phyloP scores from a whole-genome alignment of 2,329 filamentous ascomycete genomes.

The Diaporthe nobilis region DNA sequence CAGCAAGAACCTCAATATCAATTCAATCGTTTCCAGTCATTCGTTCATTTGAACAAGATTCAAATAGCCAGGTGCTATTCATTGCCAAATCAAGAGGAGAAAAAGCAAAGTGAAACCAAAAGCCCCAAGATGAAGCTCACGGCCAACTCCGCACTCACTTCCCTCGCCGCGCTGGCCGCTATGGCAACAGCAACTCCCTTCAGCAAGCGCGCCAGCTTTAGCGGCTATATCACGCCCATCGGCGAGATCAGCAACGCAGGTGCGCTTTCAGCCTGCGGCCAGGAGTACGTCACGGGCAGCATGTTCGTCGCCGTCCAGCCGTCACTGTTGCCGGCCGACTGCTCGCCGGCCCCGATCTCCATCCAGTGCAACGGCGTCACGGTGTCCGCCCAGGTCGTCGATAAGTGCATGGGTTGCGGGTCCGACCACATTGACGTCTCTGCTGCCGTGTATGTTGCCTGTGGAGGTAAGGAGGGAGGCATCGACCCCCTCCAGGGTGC shows the following conservation, averaged over 20 bases:
- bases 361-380: slow-evolving; percentile 47
- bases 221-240: slow-evolving; percentile 33
- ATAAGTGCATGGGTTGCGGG: slow-evolving; percentile 41
- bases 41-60: not conserved
- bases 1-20: not conserved
- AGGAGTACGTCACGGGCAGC: slow-evolving; percentile 33
- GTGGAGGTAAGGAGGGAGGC: not conserved
- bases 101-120: not conserved
- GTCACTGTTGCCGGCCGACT: slow-evolving; percentile 24
- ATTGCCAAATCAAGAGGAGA: not conserved
- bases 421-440: slow-evolving; percentile 34
- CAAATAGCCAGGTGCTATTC: slow-evolving; percentile 5
- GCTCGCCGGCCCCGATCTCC: slow-evolving; percentile 17
- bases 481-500: not conserved
- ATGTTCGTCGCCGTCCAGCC: slow-evolving; percentile 38
- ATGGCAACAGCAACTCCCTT: slow-evolving; percentile 12
- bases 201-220: slow-evolving; percentile 27
- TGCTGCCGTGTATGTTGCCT: slow-evolving; percentile 30
- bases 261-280: slow-evolving; percentile 17
- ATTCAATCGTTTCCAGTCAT: not conserved
- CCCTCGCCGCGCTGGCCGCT: not conserved
- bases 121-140: slow-evolving; percentile 6
- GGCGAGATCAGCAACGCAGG: slow-evolving; percentile 19
- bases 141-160: slow-evolving; percentile 2
- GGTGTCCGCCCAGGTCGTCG: slow-evolving; percentile 39